phyloP scores from a whole-genome alignment of 2,329 filamentous ascomycete species.

The Aureobasidium sp. region DNA sequence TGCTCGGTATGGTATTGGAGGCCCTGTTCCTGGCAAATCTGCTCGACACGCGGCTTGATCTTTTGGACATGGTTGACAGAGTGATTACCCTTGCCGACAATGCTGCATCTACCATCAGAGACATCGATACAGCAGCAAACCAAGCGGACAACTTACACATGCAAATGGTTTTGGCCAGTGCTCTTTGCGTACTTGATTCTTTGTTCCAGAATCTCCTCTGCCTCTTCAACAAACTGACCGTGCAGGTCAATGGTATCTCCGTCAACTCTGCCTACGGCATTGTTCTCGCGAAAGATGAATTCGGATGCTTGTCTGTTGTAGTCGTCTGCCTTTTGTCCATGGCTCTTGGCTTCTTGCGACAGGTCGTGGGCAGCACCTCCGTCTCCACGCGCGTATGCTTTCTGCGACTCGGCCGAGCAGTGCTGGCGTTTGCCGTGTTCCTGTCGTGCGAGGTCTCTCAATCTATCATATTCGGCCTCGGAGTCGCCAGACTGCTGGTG shows the following conservation, averaged over 20 bases:
- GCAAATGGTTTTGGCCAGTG: slow-evolving; percentile 71
- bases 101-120: slow-evolving; percentile 37
- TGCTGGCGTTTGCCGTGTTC: slow-evolving; percentile 72
- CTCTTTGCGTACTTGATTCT: slow-evolving; percentile 71
- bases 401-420: slow-evolving; percentile 57
- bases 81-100: slow-evolving; percentile 94
- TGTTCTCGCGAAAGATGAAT: slow-evolving; percentile 94
- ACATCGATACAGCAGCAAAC: background rate
- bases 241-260: slow-evolving; percentile 88
- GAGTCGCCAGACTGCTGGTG: slow-evolving; percentile 59
- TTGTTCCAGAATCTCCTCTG: slow-evolving; percentile 80
- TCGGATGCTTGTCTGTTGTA: slow-evolving; percentile 90
- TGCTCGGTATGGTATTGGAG: slow-evolving; percentile 79
- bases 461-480: slow-evolving; percentile 86
- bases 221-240: slow-evolving; percentile 90
- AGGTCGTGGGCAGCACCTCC: slow-evolving; percentile 76
- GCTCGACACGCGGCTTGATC: slow-evolving; percentile 90
- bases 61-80: slow-evolving; percentile 76
- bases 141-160: slow-evolving; percentile 52
- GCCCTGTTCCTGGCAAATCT: slow-evolving; percentile 74
- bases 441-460: slow-evolving; percentile 73
- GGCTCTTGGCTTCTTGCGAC: slow-evolving; percentile 75
- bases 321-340: slow-evolving; percentile 75
- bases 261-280: slow-evolving; percentile 65
- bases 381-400: slow-evolving; percentile 79